phyloP scores from a whole-genome alignment of 768 basidiomycete species.

The Cystofilobasidium capitatum region DNA sequence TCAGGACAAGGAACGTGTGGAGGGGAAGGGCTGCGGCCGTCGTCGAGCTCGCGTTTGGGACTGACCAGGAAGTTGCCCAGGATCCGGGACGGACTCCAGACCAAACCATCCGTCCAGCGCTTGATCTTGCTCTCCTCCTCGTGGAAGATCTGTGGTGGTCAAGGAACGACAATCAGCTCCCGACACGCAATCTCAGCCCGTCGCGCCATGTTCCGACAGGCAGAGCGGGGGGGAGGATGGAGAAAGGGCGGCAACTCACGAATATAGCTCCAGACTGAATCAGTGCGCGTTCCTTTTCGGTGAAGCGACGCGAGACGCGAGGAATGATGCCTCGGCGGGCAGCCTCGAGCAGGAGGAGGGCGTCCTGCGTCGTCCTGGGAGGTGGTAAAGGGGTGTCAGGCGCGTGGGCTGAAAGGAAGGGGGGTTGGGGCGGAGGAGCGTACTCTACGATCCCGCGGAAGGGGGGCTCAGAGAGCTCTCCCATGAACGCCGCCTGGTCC shows the following conservation, averaged over 20 bases:
- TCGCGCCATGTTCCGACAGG: no score
- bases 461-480: slow-evolving; percentile 7
- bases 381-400: background rate
- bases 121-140: slow-evolving; percentile 23
- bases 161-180: background rate
- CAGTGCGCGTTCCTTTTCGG: slow-evolving; percentile 21
- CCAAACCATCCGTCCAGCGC: slow-evolving; percentile 33
- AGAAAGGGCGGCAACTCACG: slow-evolving; percentile 2
- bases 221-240: background rate
- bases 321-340: slow-evolving; percentile 82
- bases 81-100: slow-evolving; percentile 15
- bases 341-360: slow-evolving; percentile 88
- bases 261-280: slow-evolving; percentile 24
- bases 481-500: background rate
- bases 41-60: no score
- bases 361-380: slow-evolving; percentile 69
- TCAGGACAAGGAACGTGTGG: background rate
- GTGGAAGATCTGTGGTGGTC: slow-evolving; percentile 20
- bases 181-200: no score
- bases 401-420: background rate
- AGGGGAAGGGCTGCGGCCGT: no score
- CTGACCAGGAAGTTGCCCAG: slow-evolving; percentile 1
- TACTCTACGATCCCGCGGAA: slow-evolving; percentile 62
- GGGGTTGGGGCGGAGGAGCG: background rate
- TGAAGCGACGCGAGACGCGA: slow-evolving; percentile 29